Base-by-base conservation (phyloP, 345 rosid genomes). In the Adansonia digitata region DNA sequence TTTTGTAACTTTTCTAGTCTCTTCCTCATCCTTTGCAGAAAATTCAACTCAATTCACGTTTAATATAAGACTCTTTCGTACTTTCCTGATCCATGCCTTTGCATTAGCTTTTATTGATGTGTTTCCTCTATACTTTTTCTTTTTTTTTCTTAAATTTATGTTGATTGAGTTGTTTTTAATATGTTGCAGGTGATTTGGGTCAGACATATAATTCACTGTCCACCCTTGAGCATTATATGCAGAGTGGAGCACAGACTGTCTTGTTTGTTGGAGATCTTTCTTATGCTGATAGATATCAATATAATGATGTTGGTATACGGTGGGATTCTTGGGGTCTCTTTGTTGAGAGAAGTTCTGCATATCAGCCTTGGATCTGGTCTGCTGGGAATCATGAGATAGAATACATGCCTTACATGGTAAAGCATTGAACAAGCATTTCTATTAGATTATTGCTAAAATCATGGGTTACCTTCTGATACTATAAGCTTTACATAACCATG, bases 281-380 rank as follows among this genome's bases (percentile, higher is more conserved):
- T 74, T 95, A 95, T 81, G 96, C 99, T 77, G 98, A 95, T 78
- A 85, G 98, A 75, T 95, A 95, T 79, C 69, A 78, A 71, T 90
- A 89, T 74, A 84, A 84, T 64, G 93, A 95, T 64, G 96, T 93
- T 77, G 94, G 97, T 59, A 65, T 84, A 29, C 80, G 98, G 75
- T 95, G 98, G 99, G 98, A 95, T 82, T 79, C 90, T 17, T 95
- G 98, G 99, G 99, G 92, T 20, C 92, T 93, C 69, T 93, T 95
- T 75, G 82, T 85, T 70, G 99, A 95, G 89, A 84, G 9, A 68
- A 89, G 94, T 83, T 80, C 97, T 22, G 99, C 99, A 70, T 95
- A 88, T 86, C 96, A 90, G 78, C 98, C 98, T 14, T 95, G 98
- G 99, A 80, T 91, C 64, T 95, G 97, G 97, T 85, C 92, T 81